Base-by-base conservation (phyloP, 2,329 filamentous ascomycete genomes). In the Zymoseptoria passerinii region DNA sequence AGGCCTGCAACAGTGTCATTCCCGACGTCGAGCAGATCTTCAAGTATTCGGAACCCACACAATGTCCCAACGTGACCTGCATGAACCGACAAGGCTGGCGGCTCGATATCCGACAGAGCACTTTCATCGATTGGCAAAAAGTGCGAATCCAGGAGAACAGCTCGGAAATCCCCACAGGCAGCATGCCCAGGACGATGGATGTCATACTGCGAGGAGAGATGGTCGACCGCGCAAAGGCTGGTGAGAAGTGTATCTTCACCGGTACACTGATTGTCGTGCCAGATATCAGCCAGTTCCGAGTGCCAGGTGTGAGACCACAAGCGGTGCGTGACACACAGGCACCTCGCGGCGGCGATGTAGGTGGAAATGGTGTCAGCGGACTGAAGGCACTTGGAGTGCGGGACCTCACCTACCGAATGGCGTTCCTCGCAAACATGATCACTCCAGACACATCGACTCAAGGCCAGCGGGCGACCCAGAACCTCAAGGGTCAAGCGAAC, bases 41-140 rank as follows among this genome's bases (percentile, higher is more conserved):
- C 77, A 86, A 91, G 70, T 99, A 96, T 75, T 96, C 92, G 0
- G 94, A 99, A 72, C 94, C 94, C 0, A 92, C 91, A 3, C 90
- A 96, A 76, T 99, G 94, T 67, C 92, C 94, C 8, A 97, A 97
- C 70, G 73, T 79, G 27, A 88, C 83, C 6, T 99, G 94, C 72
- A 86, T 86, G 67, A 99, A 99, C 76, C 86, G 94, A 27, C 78
- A 87, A 59, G 90, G 89, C n/a, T 99, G 94, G 94, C 86, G 91
- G 65, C 77, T 99, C n/a, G 92, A 99, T 68, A 96, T 99, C 69
- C 83, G 90, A 50, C 92, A 95, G 73, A 96, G 92, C 73, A 97
- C 92, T 0, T 99, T 99, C 72, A 89, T 99, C 61, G 94, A 99
- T 76, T 99, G 94, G 94, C 94, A 99, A 72, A 97, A 97, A 73